Base-by-base conservation (phyloP, 495 filamentous ascomycete genomes). In the Physcia stellaris region DNA sequence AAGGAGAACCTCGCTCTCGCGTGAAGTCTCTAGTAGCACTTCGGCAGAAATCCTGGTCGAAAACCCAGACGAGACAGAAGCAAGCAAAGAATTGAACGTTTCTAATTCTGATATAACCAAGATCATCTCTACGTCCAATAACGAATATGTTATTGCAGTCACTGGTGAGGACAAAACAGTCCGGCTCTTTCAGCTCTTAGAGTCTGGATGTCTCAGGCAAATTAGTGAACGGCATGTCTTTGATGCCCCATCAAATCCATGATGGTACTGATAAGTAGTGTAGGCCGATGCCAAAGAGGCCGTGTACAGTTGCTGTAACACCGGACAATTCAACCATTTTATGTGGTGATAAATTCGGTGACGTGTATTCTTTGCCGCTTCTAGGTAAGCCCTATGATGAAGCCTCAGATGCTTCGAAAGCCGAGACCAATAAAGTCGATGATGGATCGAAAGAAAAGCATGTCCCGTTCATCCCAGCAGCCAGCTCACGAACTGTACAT, bases 281-380 rank as follows among this genome's bases (percentile, higher is more conserved):
- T 50, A 93, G 86, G 58, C 58, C 56, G 41, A 92, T 95, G 84
- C 82, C 86, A 28, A 95, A 95, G 60, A 77, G 86, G 29, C 83
- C 83, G 21, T 83, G 75, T 53, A 71, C 80, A 32, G 56, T 98
- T 39, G 60, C 68, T 33, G 57, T 95, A 32, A 77, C 81, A 1
- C 49, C 67, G 17, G 74, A 86, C 53, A 69, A 75, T 29, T 60
- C 59, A 2, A 82, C 68, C 2, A 83, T 96, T 42, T 57, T 96
- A 20, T 75, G 68, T 40, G 86, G 74, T 23, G 92, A 98, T 59
- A 98, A 96, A 53, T 94, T 94, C 51, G 90, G 90, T 23, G 90
- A 98, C 59, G 88, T 94, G 42, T 95, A 90, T 56, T 68, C 80
- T 4, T 56, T 98, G n/a, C 87, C 90, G 3, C 59, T 96, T 2